phyloP scores from a whole-genome alignment of 805 yeast species.

The Maudiozyma turicensis region DNA sequence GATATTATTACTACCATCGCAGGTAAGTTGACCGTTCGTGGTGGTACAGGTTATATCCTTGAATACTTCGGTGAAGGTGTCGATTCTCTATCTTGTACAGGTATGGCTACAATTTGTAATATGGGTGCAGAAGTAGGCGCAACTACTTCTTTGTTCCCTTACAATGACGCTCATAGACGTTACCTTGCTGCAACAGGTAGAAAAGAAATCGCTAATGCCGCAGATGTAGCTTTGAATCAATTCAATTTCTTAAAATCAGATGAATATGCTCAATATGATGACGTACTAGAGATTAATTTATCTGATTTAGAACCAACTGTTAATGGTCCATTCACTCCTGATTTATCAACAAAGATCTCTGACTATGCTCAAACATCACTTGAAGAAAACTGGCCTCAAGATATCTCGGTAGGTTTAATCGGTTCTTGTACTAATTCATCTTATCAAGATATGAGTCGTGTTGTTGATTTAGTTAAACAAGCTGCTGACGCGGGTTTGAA shows the following conservation, averaged over 20 bases:
- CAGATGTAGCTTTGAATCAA: constrained; percentile 47
- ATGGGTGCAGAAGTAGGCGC: constrained; percentile 99
- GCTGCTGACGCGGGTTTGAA: constrained; percentile 80
- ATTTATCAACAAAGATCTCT: constrained; percentile 87
- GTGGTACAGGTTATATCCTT: constrained; percentile 94
- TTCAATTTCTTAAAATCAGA: constrained; percentile 71
- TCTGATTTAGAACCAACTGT: constrained; percentile 84
- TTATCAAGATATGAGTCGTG: constrained; percentile 96
- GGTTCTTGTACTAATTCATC: constrained; percentile 99
- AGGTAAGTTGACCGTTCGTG: constrained; percentile 87
- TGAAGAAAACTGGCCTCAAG: constrained; percentile 76
- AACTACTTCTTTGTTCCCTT: constrained; percentile 95
- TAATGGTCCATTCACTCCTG: constrained; percentile 98
- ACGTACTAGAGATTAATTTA: constrained; percentile 83
- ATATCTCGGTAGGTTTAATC: constrained; percentile 84
- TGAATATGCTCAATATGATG: constrained; percentile 81
- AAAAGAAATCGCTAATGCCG: constrained; percentile 72
- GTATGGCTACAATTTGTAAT: constrained; percentile 99
- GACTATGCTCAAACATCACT: constrained; percentile 63
- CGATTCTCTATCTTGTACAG: constrained; percentile 80
- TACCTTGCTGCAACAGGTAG: constrained; percentile 81
- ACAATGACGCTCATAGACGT: constrained; percentile 66
- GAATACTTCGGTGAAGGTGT: constrained; percentile 98
- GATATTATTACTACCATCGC: constrained; percentile 91
- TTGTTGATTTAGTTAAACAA: constrained; percentile 79